These are phyloP conservation scores for Lolium multiflorum DNA, from an alignment of 176 grass and related monocot species.

Conservation along the genomic window DNA sequence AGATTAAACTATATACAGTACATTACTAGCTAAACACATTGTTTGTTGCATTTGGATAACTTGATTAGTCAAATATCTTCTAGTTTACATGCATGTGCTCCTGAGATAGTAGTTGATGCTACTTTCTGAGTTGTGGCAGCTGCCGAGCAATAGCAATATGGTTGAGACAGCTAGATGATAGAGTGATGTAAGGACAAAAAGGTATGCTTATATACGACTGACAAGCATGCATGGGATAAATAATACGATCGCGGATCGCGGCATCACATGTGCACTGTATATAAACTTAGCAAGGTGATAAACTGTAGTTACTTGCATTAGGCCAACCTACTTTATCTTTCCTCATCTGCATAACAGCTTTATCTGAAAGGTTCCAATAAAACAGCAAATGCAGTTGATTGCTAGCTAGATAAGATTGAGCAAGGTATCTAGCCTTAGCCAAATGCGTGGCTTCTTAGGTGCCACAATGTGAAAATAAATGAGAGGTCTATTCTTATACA, in stretches of 20 bases:
- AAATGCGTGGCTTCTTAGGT: constrained; percentile 31
- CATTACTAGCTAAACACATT: not conserved
- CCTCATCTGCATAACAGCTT: not conserved
- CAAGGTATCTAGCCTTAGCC: not conserved
- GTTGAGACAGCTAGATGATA: too few relatives aligned
- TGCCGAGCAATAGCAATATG: not conserved
- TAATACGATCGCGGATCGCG: constrained; percentile 41
- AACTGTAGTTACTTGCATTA: constrained; percentile 21
- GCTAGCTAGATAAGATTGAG: constrained; percentile 12
- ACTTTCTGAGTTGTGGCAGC: not conserved
- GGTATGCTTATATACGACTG: constrained; percentile 6
- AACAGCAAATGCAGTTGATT: not conserved
- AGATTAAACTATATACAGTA: not conserved
- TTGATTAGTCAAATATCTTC: not conserved
- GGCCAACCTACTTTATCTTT: constrained; percentile 19
- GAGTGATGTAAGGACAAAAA: constrained; percentile 37
- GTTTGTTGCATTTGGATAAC: not conserved
- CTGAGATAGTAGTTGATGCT: not conserved
- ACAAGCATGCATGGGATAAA: constrained; percentile 18
- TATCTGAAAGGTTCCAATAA: constrained; percentile 19
- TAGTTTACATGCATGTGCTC: not conserved
- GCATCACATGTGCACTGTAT: constrained; percentile 42
- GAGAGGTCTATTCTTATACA: not conserved
- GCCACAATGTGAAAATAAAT: constrained; percentile 37
- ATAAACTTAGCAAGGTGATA: constrained; percentile 6